Evolutionary conservation across 2,329 filamentous ascomycete species (phyloP), one percentile per base, ranked within the genome.

Genomic region (Penicillium paneum): DNA sequence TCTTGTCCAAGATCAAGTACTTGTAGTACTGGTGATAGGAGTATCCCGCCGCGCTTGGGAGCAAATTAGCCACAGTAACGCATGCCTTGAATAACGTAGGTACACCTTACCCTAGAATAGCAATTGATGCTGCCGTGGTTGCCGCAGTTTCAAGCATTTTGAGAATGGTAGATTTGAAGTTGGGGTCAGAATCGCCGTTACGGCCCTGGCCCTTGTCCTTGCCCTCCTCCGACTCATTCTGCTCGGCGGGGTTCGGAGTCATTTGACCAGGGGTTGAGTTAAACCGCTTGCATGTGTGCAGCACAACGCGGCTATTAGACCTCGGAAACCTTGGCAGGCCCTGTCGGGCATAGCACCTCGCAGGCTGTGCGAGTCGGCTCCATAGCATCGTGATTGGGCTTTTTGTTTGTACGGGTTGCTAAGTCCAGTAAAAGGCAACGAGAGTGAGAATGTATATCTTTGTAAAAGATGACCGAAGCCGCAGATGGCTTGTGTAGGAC

Each of bases 11-110:
- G 28, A 97, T 91, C 52, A 96, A 76, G 74, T 87, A 82, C 76
- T 99, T 99, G 82, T 99, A 97, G 69, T 83, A 84, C 65, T 82
- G 85, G 71, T 94, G 89, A 69, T 94, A 95, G 44, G 81, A 80
- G 71, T 90, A 93, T 24, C 87, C 90, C 7, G 89, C 88, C 24
- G 82, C 62, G 38, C 73, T 75, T 52, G 24, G 28, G 26, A 8
- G 13, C 6, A 46, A 17, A 55, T 68, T 55, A 70, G 65, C 47
- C 44, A 41, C 17, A 8, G 34, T 8, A 11, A 34, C 17, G 38
- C 15, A 24, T 11, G 28, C 1, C 21, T 13, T 46, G 42, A 19
- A 28, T 12, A 21, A 28, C 43, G n/a, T 21, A 32, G 17, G 13
- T 31, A 24, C 43, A 10, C 32, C 56, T 17, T 81, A 76, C 63